Percentiles rank a stretch among this genome's conserved stretches.
Conservation (phyloP, 83 land plant species). For the Diphasiastrum complanatum region DNA sequence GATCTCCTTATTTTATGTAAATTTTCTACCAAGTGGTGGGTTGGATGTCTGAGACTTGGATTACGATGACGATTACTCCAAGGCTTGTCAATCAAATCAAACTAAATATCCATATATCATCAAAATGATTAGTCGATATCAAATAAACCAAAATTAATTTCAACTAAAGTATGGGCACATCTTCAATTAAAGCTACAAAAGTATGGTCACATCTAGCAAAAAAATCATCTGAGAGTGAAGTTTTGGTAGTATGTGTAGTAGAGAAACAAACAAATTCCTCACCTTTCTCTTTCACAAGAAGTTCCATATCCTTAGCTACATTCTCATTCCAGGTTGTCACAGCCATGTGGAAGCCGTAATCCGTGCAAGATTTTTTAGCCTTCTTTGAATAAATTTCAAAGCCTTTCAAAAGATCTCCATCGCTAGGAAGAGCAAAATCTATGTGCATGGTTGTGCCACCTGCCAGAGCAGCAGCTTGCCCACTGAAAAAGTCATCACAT, state of each 20-base stretch:
- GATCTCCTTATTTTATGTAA: too few relatives aligned
- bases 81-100: too few relatives aligned
- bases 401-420: slow-evolving; percentile 66
- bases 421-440: slow-evolving; percentile 81
- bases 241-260: background rate
- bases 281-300: slow-evolving; percentile 91
- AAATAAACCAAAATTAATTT: too few relatives aligned
- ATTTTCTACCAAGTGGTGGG: too few relatives aligned
- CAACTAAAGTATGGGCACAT: too few relatives aligned
- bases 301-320: slow-evolving; percentile 85
- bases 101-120: too few relatives aligned
- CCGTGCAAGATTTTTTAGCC: slow-evolving; percentile 79
- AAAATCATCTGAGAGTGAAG: too few relatives aligned
- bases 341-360: slow-evolving; percentile 97
- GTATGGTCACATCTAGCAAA: too few relatives aligned
- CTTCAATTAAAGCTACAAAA: too few relatives aligned
- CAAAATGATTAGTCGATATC: too few relatives aligned
- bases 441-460: slow-evolving; percentile 99
- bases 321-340: slow-evolving; percentile 83
- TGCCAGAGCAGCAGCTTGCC: slow-evolving; percentile 94
- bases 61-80: too few relatives aligned
- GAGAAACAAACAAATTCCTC: slow-evolving; percentile 3
- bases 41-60: too few relatives aligned
- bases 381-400: slow-evolving; percentile 60
- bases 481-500: slow-evolving; percentile 83